Evolutionary conservation across 768 basidiomycete species (phyloP), one percentile per base, ranked within the genome.

Genomic region (Leucocoprinus leucothites): DNA sequence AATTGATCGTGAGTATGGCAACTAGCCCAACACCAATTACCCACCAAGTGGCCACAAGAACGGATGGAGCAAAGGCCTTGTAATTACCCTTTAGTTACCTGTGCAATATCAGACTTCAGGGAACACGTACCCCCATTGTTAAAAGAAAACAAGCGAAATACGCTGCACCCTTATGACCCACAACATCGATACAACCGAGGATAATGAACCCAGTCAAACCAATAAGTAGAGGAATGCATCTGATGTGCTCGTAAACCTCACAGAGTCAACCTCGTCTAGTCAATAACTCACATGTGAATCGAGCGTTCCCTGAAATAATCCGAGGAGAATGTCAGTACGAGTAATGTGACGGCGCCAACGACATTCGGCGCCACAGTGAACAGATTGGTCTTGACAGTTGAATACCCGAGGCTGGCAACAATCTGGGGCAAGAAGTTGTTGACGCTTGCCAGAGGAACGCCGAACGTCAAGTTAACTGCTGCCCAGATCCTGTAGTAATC

Each of bases 81-180:
- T 4, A 38, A n/a, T n/a, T n/a, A 38, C 11, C 38, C 5, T 9
- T 4, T 38, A 8, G 31, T 38, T 4, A 38, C 3, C 38, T n/a
- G 16, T 25, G 41, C 21, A 45, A 48, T 34, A 41, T 55, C 6
- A 61, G 43, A 43, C 16, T 25, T 9, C 9, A 59, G 9, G 16
- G 38, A 18, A 43, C 26, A 48, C 74, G 51, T 63, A 74, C 76
- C 53, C 78, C 80, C 63, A 75, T 74, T 13, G 76, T 78, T 43
- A 82, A 64, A 48, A 82, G 59, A 68, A 82, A 82, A 56, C 76
- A 78, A 11, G 81, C 80, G 61, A 82, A 81, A 64, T 82, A 82
- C 19, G 78, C 79, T 14, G 75, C 69, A 40, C 69, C 64, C 40
- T 70, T 70, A 56, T 77, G 65, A n/a, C 62, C 61, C 34, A 74